Evolutionary conservation across 2,329 filamentous ascomycete species (phyloP).

Genomic region (Balansia obtecta): DNA sequence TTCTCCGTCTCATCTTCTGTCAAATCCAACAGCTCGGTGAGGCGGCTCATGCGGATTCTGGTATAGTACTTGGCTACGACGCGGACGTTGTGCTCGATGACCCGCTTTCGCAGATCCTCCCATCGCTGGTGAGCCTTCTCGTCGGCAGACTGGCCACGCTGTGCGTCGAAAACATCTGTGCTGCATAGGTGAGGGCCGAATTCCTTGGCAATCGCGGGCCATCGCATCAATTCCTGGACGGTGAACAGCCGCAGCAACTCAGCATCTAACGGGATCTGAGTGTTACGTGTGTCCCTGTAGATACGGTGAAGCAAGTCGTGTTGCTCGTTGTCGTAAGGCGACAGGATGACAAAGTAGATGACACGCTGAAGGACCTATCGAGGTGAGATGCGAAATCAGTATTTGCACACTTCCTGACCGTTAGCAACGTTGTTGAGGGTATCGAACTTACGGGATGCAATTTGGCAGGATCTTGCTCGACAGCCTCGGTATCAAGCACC

Average conservation of each 20-base stretch:
- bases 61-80: conserved; percentile 99
- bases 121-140: conserved; percentile 76
- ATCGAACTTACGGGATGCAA: conserved; percentile 58
- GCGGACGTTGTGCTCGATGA: conserved; percentile 97
- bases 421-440: not conserved
- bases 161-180: conserved; percentile 79
- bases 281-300: conserved; percentile 70
- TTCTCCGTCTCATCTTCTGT: conserved; percentile 95
- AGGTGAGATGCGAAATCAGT: conserved; percentile 7
- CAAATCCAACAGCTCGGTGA: conserved; percentile 84
- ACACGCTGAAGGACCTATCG: conserved; percentile 76
- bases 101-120: conserved; percentile 91
- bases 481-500: conserved; percentile 88
- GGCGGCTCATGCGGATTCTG: conserved; percentile 80
- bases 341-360: conserved; percentile 94
- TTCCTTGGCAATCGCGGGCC: conserved; percentile 81
- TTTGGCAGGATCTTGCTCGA: conserved; percentile 79
- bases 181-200: conserved; percentile 80
- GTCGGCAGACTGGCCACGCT: conserved; percentile 52
- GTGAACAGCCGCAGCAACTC: conserved; percentile 91
- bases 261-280: conserved; percentile 65
- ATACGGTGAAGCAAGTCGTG: conserved; percentile 93
- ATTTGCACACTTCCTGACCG: no score
- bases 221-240: conserved; percentile 92
- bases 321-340: conserved; percentile 96